Base-by-base conservation (phyloP, 169 alveolate genomes). In the Babesia bigemina region DNA sequence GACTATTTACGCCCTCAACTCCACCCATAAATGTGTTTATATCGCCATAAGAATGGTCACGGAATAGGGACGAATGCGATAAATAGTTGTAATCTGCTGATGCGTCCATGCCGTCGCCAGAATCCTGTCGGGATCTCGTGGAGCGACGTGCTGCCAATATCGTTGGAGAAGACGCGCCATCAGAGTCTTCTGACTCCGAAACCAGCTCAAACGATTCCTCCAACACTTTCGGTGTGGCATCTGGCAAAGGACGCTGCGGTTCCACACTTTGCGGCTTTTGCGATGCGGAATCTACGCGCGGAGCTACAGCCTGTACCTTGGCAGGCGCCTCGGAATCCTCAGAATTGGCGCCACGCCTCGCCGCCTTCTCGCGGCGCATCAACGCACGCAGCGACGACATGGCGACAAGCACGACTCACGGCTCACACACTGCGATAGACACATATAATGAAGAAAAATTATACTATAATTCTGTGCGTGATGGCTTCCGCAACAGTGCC, bases 301-400 rank as follows among this genome's bases (percentile, higher is more conserved):
- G 63, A 48, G 52, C 56, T 19, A 24, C 58, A 0, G 67, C 61
- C 39, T 39, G 55, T 4, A 59, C 26, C 28, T 72, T 72, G 36
- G 66, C 22, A 16, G 71, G 49, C 0, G 53, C 63, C 14, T 19
- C 44, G 16, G 71, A 4, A 14, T 10, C 53, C 8, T 71, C 9
- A 26, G 48, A 17, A 44, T 61, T 53, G 17, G 55, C 22, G 70
- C 53, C 53, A 19, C 70, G 55, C 70, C 88, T 84, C 8, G 88
- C 52, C 47, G 67, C 88, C 88, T 75, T 83, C 63, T 83, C 90
- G 28, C 81, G 73, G 65, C 75, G 62, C 90, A 83, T 83, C 36
- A 83, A 45, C 58, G 74, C 90, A 36, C 90, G 79, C 63, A 83
- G 29, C 19, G 86, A 75, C 28, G 79, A 57, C 88, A 81, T 81